Evolutionary conservation across 768 basidiomycete genomes (phyloP).

Genomic region (Fistulinella prunicolor): DNA sequence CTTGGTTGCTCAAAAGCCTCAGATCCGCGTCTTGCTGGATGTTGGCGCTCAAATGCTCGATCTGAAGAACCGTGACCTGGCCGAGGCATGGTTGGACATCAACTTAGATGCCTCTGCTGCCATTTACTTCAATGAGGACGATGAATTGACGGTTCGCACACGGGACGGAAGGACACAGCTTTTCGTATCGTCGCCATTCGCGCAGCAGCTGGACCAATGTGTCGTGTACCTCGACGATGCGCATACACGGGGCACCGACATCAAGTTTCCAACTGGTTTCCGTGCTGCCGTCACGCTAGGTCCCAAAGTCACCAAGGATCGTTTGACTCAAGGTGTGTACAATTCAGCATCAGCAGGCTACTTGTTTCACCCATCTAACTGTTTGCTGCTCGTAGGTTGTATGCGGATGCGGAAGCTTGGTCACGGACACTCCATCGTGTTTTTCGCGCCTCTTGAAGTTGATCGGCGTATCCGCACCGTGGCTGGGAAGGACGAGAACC

Average conservation of each 20-base stretch:
- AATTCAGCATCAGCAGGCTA: not conserved
- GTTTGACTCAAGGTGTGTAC: constrained; percentile 33
- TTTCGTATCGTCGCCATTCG: constrained; percentile 33
- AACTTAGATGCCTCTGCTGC: constrained; percentile 23
- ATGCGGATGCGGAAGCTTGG: constrained; percentile 55
- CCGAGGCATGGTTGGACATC: constrained; percentile 37
- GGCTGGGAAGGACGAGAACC: constrained; percentile 3
- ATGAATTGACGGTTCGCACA: constrained; percentile 33
- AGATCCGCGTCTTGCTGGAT: constrained; percentile 50
- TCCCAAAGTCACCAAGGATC: constrained; percentile 38
- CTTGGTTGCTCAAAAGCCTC: constrained; percentile 35
- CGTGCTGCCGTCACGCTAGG: constrained; percentile 40
- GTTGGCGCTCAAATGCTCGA: constrained; percentile 59
- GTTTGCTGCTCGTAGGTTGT: constrained; percentile 35
- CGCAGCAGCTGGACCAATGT: constrained; percentile 34
- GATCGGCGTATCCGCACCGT: constrained; percentile 34
- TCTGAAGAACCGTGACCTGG: constrained; percentile 42
- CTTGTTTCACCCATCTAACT: not conserved
- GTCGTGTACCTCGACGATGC: constrained; percentile 40
- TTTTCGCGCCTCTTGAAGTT: constrained; percentile 44
- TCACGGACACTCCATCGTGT: constrained; percentile 44
- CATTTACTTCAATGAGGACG: constrained; percentile 33
- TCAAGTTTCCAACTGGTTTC: constrained; percentile 33
- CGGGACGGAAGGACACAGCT: constrained; percentile 29
- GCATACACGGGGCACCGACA: constrained; percentile 41